Percentiles rank a stretch among this genome's conserved stretches.
phyloP scores from a whole-genome alignment of 345 rosid genomes.

The Euphorbia lathyris region DNA sequence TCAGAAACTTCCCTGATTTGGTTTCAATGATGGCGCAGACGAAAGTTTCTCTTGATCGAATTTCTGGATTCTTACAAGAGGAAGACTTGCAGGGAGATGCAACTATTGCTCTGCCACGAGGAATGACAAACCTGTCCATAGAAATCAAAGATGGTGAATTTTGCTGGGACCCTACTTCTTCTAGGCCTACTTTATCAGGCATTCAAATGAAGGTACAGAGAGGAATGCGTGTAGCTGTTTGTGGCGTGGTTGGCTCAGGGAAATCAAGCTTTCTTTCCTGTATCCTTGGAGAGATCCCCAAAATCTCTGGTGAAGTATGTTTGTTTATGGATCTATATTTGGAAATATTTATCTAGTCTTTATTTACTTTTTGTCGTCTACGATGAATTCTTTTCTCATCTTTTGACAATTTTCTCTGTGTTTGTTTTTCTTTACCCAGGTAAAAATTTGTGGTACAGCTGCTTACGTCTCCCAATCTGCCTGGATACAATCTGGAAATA shows the following conservation, averaged over 20 bases:
- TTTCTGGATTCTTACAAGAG: conserved; percentile 92
- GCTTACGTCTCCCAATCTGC: conserved; percentile 99
- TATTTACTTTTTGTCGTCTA: conserved; percentile 2
- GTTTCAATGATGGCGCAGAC: conserved; percentile 99
- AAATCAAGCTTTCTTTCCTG: conserved; percentile 98
- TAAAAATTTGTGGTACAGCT: conserved; percentile 84
- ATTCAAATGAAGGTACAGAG: conserved; percentile 75
- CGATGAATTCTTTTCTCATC: not conserved
- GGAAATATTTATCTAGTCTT: not conserved
- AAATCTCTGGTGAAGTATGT: conserved; percentile 96
- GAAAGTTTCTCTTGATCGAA: conserved; percentile 96
- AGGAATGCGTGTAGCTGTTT: conserved; percentile 99
- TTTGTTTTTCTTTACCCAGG: conserved; percentile 45
- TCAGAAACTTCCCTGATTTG: conserved; percentile 95
- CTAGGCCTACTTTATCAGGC: conserved; percentile 69
- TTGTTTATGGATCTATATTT: conserved; percentile 18
- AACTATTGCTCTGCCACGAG: conserved; percentile 69
- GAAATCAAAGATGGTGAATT: conserved; percentile 83
- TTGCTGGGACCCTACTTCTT: conserved; percentile 75
- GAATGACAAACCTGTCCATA: conserved; percentile 59
- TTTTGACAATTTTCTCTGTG: not conserved
- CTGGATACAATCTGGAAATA: conserved; percentile 99
- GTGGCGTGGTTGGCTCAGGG: conserved; percentile 97
- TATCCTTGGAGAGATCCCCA: conserved; percentile 97
- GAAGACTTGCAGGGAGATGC: conserved; percentile 98